Conservation (phyloP, 371 early-diverging fungal species). For the Quaeritorhiza haematococci region DNA sequence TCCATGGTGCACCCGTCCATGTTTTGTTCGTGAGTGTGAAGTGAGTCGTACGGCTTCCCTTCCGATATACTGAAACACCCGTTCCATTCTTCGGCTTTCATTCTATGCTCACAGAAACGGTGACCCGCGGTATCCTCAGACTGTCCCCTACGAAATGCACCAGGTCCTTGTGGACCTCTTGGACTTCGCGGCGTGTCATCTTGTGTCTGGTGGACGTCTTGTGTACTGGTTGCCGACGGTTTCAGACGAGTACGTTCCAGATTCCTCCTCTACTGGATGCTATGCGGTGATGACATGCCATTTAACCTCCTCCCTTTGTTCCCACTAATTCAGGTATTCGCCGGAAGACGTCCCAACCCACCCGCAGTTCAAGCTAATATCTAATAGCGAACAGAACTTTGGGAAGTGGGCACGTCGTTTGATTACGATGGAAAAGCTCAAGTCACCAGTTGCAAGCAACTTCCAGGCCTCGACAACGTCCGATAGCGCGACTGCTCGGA, state of each 20-base stretch:
- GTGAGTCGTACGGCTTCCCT: background rate
- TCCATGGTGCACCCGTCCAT: too few relatives aligned
- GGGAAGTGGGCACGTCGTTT: conserved; percentile 90
- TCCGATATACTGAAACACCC: background rate
- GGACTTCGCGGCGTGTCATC: conserved; percentile 72
- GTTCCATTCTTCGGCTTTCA: background rate
- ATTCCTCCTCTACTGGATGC: background rate
- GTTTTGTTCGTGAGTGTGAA: too few relatives aligned
- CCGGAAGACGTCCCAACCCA: conserved; percentile 80
- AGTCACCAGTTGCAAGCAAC: too few relatives aligned
- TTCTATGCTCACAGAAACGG: conserved; percentile 31
- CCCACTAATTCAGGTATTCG: conserved; percentile 42
- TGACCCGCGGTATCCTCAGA: conserved; percentile 67
- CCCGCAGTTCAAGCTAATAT: conserved; percentile 69
- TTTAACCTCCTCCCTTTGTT: too few relatives aligned
- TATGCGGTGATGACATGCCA: background rate
- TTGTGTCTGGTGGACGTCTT: conserved; percentile 82
- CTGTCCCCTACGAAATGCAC: conserved; percentile 89
- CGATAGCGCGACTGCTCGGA: background rate
- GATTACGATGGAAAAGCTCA: conserved; percentile 89
- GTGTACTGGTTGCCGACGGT: conserved; percentile 96
- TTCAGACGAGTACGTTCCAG: conserved; percentile 62
- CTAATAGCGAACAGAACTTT: conserved; percentile 89
- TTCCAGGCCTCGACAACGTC: background rate
- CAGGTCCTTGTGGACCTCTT: conserved; percentile 81